A percentile compares a stretch with the other conserved stretches of the same genome.
Conservation (phyloP, 257 asterid species). For the Vinca minor region DNA sequence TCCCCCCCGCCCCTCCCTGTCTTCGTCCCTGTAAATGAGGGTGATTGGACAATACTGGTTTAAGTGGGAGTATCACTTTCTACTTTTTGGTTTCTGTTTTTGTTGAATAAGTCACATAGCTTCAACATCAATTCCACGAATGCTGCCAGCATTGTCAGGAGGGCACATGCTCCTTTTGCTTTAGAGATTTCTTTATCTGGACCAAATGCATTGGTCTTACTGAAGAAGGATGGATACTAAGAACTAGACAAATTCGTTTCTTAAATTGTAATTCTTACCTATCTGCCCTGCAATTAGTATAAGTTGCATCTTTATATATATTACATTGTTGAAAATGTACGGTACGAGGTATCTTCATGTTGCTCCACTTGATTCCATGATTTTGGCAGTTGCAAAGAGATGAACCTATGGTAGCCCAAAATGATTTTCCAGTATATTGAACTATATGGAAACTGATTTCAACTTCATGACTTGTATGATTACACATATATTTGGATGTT, state of each 20-base stretch:
- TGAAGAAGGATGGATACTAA: not conserved
- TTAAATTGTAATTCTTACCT: not conserved
- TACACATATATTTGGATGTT: not conserved
- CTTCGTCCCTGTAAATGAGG: not conserved
- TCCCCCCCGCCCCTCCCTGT: not conserved
- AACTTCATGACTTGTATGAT: not conserved
- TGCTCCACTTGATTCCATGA: not conserved
- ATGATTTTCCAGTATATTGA: not conserved
- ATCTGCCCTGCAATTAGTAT: no score
- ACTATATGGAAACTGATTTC: no score
- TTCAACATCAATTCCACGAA: not conserved
- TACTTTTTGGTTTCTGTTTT: not conserved
- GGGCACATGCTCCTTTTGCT: not conserved
- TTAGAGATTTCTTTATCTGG: not conserved
- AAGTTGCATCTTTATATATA: not conserved
- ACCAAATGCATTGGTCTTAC: not conserved
- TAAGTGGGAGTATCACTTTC: not conserved
- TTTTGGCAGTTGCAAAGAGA: not conserved
- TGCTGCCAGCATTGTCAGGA: not conserved
- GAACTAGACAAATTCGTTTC: not conserved
- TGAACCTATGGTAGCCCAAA: not conserved
- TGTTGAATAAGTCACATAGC: not conserved
- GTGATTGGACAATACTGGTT: not conserved
- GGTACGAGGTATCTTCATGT: not conserved
- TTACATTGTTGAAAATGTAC: not conserved